Base-by-base conservation (phyloP, 345 rosid species). In the Dipteronia dyeriana region DNA sequence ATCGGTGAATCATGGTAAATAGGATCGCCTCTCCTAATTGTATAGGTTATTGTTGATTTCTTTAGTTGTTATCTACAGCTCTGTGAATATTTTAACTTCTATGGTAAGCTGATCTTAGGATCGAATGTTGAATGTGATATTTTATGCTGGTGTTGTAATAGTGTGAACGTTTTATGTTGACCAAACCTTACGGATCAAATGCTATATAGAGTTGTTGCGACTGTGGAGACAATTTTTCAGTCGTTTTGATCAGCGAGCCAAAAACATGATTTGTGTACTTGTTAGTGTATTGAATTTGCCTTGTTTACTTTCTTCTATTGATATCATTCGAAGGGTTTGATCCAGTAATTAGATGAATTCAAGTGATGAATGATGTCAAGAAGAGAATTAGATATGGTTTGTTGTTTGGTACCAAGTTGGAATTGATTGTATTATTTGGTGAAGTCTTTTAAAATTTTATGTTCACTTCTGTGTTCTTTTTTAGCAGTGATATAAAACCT, bases 1-100 rank as follows among this genome's bases (percentile, higher is more conserved):
- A 80, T 70, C 66, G 84, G 19, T 79, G 62, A 86, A 71, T 11
- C 53, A 63, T 3, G 60, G 26, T 8, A 49, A 3, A 64, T 65
- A 4, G 5, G 31, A 26, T 45, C 22, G 7, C 54, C 0, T 3
- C 1, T 6, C 62, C 1, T 29, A 16, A 25, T 8, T 31, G 51
- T 25, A 34, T 56, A 5, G 23, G 60, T 34, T 34, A 57, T 38
- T 72, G 66, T 16, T 5, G 12, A 8, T 72, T 59, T 57, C 34
- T n/a, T 57, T 57, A 22, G 56, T 16, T 4, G 38, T 2, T 9
- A 3, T 14, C 10, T 4, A 3, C 13, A 41, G 38, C 22, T 60
- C 56, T 22, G 38, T 60, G 38, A 41, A 22, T 61, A 20, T 39
- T 39, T 12, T 23, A 3, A 41, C 56, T 8, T 16, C 26, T 34